Evolutionary conservation across 116 monocot species (phyloP).

Genomic region (Posidonia oceanica): DNA sequence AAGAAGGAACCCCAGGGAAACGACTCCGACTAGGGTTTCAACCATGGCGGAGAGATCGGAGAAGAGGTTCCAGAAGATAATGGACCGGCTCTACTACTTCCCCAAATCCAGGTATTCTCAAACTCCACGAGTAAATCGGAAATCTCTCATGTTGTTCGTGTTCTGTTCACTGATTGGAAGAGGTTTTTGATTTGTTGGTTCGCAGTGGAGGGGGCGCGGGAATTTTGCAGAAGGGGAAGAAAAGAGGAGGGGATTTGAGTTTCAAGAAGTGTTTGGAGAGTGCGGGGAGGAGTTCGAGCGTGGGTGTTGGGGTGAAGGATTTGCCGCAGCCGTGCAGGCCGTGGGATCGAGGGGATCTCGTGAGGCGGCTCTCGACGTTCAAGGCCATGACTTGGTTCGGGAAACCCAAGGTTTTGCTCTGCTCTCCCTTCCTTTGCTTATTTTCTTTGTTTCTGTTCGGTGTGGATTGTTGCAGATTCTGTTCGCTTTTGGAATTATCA

Average conservation of each 20-base stretch:
- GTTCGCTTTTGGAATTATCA: not conserved
- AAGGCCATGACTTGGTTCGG: conserved; percentile 99
- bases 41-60: conserved; percentile 46
- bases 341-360: conserved; percentile 89
- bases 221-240: conserved; percentile 14
- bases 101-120: conserved; percentile 22
- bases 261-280: not conserved
- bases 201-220: conserved; percentile 4
- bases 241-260: not conserved
- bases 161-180: not conserved
- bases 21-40: not conserved
- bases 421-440: not conserved
- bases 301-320: conserved; percentile 6
- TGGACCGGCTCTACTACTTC: conserved; percentile 70
- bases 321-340: conserved; percentile 47
- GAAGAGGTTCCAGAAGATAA: conserved; percentile 50
- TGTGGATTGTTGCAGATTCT: not conserved
- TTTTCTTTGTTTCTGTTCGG: not conserved
- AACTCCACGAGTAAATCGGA: conserved; percentile 13
- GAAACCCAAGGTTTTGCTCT: conserved; percentile 71
- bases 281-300: conserved; percentile 8
- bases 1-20: not conserved
- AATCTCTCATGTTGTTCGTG: not conserved
- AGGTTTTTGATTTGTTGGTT: conserved; percentile 5
- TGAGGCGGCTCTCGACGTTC: conserved; percentile 67